Evolutionary conservation across 179 eudicot genomes (phyloP).

Genomic region (Kewa caespitosa): DNA sequence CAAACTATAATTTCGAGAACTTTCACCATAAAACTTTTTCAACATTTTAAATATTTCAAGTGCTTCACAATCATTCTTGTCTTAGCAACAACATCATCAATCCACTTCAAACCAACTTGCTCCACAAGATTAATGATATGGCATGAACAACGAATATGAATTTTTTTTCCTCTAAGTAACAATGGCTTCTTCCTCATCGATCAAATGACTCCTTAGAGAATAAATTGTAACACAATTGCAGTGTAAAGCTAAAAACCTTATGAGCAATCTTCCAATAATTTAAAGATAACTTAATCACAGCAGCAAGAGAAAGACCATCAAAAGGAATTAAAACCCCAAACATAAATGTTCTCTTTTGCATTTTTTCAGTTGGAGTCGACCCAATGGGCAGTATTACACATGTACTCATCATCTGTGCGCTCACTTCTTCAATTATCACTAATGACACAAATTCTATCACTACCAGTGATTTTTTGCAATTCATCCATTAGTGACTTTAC

Average conservation of each 20-base stretch:
- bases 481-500: constrained; percentile 4
- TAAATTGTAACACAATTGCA: background rate
- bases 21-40: constrained; percentile 4
- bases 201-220: constrained; percentile 14
- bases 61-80: constrained; percentile 4
- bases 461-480: constrained; percentile 4
- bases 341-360: constrained; percentile 12
- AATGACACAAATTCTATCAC: constrained; percentile 11
- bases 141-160: background rate
- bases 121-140: background rate
- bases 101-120: background rate
- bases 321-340: background rate
- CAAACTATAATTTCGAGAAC: background rate
- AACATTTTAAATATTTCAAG: background rate
- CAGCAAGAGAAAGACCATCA: constrained; percentile 1
- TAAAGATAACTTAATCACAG: background rate
- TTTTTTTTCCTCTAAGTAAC: background rate
- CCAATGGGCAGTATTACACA: constrained; percentile 18
- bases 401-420: background rate
- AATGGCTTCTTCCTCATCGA: background rate
- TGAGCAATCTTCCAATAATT: constrained; percentile 9
- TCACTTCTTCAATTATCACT: constrained; percentile 15
- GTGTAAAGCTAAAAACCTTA: constrained; percentile 16
- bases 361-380: constrained; percentile 13
- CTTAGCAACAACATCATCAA: background rate